These are phyloP conservation scores for Corymbia calophylla DNA, from an alignment of 441 rosid genomes.

Conservation along the genomic window DNA sequence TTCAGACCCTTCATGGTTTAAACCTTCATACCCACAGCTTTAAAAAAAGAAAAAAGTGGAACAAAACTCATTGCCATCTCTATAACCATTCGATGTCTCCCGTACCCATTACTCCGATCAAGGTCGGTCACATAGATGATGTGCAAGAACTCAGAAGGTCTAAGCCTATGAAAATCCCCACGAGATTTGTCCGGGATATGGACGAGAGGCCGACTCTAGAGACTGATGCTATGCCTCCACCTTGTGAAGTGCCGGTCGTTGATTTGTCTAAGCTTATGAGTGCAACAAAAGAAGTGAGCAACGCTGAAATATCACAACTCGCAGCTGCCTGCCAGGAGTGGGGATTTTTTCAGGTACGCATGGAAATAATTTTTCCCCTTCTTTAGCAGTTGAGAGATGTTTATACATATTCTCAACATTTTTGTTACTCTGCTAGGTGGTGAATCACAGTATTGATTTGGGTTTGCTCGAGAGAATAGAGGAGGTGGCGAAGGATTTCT, in stretches of 20 bases:
- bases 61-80: not conserved
- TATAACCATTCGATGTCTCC: slow-evolving; percentile 34
- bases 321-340: slow-evolving; percentile 56
- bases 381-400: not conserved
- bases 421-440: slow-evolving; percentile 24
- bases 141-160: slow-evolving; percentile 55
- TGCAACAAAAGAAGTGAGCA: slow-evolving; percentile 18
- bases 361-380: not conserved
- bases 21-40: not conserved
- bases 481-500: slow-evolving; percentile 48
- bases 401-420: not conserved
- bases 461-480: slow-evolving; percentile 38
- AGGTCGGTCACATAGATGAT: slow-evolving; percentile 55
- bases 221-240: slow-evolving; percentile 1
- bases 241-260: slow-evolving; percentile 39
- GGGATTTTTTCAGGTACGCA: slow-evolving; percentile 64
- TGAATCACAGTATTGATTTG: slow-evolving; percentile 52
- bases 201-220: slow-evolving; percentile 30
- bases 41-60: not conserved
- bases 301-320: slow-evolving; percentile 30
- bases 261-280: slow-evolving; percentile 43
- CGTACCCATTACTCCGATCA: slow-evolving; percentile 26
- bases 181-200: slow-evolving; percentile 42
- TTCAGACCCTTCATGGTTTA: not conserved
- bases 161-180: slow-evolving; percentile 40